Evolutionary conservation across 1,139 yeast species (phyloP).

Genomic region (Suhomyces atakaporum): DNA sequence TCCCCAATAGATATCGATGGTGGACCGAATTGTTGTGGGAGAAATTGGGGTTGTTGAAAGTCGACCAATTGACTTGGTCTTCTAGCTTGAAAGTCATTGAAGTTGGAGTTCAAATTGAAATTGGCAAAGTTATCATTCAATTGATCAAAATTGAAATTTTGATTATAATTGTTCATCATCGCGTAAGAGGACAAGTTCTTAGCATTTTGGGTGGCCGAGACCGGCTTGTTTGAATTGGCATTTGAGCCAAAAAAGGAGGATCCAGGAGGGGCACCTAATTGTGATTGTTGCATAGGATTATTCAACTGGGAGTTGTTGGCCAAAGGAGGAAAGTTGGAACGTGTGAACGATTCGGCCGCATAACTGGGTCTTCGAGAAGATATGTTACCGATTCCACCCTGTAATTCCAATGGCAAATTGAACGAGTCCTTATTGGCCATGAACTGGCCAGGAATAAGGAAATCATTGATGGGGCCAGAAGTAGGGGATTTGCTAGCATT

Average conservation of each 20-base stretch:
- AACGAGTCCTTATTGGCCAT: constrained; percentile 30
- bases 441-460: constrained; percentile 10
- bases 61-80: constrained; percentile 50
- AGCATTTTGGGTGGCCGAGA: constrained; percentile 6
- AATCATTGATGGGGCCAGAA: constrained; percentile 14
- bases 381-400: constrained; percentile 64
- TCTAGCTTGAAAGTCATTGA: constrained; percentile 45
- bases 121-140: constrained; percentile 39
- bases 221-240: constrained; percentile 4
- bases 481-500: constrained; percentile 15
- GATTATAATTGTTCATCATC: constrained; percentile 19
- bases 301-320: constrained; percentile 12
- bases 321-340: constrained; percentile 26
- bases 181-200: constrained; percentile 20
- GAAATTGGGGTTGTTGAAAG: constrained; percentile 21
- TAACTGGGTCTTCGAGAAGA: constrained; percentile 65
- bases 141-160: constrained; percentile 27
- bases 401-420: constrained; percentile 58
- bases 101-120: constrained; percentile 37
- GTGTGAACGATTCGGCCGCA: constrained; percentile 60
- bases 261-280: constrained; percentile 6
- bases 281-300: constrained; percentile 12
- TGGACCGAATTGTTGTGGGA: constrained; percentile 13
- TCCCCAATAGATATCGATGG: constrained; percentile 11
- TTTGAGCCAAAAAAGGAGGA: constrained; percentile 16